Evolutionary conservation across 2,329 filamentous ascomycete genomes (phyloP), one percentile per base, ranked within the genome.

Genomic region (Dryadomyces sulphureus): DNA sequence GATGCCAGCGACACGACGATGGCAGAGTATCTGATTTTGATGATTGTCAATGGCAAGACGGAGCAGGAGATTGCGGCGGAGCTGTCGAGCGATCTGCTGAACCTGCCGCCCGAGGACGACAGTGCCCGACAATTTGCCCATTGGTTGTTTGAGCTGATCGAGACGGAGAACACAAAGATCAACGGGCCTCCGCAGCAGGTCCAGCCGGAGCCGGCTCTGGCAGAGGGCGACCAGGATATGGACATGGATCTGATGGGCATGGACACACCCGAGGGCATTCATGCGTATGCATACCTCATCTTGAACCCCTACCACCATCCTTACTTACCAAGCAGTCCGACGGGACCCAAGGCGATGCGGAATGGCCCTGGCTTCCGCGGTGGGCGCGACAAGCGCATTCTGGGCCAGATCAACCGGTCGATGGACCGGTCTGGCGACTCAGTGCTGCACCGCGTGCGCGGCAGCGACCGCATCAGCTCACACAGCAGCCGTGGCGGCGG

Each of bases 21-120:
- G 49, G 82, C 88, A 49, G 92, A 98, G 66, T 98, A 96, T 66
- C 92, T 98, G 54, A 83, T 96, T 49, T 77, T 96, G 52, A 95
- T 96, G 90, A 76, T 98, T 27, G 86, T 86, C 51, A 96, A 95
- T 65, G 87, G 89, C 56, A 95, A 94, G 64, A 88, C 84, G 4
- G 82, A 94, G 60, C 79, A 89, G 43, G 83, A 95, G 60, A 90
- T 98, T 53, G 84, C 88, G 9, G 70, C 77, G 38, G 92, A 98
- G 61, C 77, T 98, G 14, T 84, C 89, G 1, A 83, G 81, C 53
- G 92, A 98, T 56, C 74, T 98, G 38, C 75, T 98, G 3, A 79
- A 79, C 48, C 74, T 95, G 5, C 78, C 79, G 3, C 79, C 87
- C 41, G 88, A 94, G 49, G 90, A 95, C 55, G 78, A 83, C 43